phyloP scores from a whole-genome alignment of 164 flowering plant genomes.

The Stephania cephalantha region DNA sequence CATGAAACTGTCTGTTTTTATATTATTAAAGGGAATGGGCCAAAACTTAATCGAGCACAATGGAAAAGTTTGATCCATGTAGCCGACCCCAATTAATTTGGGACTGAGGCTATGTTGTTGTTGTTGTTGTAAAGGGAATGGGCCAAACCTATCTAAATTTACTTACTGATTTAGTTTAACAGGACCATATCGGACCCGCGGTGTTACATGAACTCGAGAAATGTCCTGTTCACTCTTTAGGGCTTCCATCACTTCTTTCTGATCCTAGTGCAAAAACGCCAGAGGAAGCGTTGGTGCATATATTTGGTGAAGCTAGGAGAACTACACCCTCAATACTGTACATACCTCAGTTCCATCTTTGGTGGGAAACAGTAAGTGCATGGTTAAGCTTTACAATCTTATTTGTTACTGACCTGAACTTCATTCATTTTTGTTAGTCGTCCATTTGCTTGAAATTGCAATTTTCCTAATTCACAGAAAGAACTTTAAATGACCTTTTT shows the following conservation, averaged over 20 bases:
- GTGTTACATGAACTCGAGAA: conserved; percentile 96
- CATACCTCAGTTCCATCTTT: conserved; percentile 81
- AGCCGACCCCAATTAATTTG: too few species aligned
- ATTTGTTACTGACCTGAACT: not conserved
- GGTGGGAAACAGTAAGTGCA: conserved; percentile 97
- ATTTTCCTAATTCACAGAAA: not conserved
- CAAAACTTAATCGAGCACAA: not conserved
- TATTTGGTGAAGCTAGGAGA: conserved; percentile 98
- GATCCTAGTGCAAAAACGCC: conserved; percentile 99
- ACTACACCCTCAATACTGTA: conserved; percentile 90
- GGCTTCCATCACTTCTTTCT: conserved; percentile 93
- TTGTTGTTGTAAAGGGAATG: not conserved
- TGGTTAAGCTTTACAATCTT: not conserved
- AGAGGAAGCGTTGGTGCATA: conserved; percentile 96
- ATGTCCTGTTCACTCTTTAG: conserved; percentile 96
- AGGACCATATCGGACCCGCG: conserved; percentile 99
- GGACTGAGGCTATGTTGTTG: too few species aligned
- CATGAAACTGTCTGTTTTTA: conserved; percentile 16
- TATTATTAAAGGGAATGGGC: not conserved
- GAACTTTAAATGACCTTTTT: not conserved
- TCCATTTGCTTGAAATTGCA: not conserved
- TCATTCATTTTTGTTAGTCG: not conserved
- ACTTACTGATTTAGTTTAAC: conserved; percentile 64
- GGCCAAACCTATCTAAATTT: conserved; percentile 28
- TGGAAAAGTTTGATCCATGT: too few species aligned